Conservation (phyloP, 1,139 yeast species). For the Sugiyamaella xylanicola region DNA sequence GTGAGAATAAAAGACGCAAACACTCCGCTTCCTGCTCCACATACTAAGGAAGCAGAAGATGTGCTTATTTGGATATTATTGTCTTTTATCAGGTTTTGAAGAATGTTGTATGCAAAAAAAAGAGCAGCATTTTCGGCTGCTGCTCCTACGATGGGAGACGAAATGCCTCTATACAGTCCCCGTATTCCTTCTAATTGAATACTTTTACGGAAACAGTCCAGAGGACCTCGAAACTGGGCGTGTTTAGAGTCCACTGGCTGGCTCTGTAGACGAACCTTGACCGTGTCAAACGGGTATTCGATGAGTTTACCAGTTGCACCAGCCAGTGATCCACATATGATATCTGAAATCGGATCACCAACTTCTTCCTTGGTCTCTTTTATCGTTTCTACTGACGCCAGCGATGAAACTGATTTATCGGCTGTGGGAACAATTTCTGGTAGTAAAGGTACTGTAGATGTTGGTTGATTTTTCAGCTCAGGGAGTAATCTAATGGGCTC, state of each 20-base stretch:
- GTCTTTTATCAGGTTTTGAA: conserved; percentile 43
- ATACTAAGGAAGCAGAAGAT: conserved; percentile 42
- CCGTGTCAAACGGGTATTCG: conserved; percentile 91
- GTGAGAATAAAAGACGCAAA: conserved; percentile 82
- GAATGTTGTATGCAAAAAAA: conserved; percentile 61
- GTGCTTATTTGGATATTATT: conserved; percentile 17
- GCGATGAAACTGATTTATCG: no score
- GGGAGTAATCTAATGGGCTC: not conserved
- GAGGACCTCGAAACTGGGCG: conserved; percentile 50
- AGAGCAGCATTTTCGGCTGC: conserved; percentile 80
- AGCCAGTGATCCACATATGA: conserved; percentile 50
- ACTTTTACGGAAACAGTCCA: conserved; percentile 63
- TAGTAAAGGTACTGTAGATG: not conserved
- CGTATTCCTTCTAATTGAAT: conserved; percentile 64
- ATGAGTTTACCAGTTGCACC: conserved; percentile 84
- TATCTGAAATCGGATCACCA: conserved; percentile 29
- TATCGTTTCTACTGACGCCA: not conserved
- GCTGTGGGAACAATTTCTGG: no score
- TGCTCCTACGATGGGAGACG: conserved; percentile 85
- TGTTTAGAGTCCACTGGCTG: conserved; percentile 52
- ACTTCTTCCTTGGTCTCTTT: conserved; percentile 1
- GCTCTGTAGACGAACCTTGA: conserved; percentile 86
- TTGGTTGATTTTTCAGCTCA: not conserved
- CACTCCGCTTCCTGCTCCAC: conserved; percentile 85
- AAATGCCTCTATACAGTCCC: conserved; percentile 64